Conservation (phyloP, 192 early-diverging fungal species). For the Spizellomyces sp. region DNA sequence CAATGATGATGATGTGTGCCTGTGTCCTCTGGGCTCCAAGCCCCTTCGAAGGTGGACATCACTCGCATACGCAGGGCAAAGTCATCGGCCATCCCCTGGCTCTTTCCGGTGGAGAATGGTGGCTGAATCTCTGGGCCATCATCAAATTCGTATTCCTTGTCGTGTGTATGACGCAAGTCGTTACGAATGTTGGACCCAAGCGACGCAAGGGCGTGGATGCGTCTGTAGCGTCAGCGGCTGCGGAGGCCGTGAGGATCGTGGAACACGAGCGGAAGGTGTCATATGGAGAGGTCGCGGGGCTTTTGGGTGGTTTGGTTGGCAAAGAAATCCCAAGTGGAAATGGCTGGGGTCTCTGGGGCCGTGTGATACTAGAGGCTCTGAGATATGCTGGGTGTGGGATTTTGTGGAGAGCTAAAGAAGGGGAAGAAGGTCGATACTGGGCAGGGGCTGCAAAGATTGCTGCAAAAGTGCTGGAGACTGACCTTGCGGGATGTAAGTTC, state of each 20-base stretch:
- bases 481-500: background rate
- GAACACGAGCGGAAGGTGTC: background rate
- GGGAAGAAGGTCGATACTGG: background rate
- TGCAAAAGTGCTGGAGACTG: background rate
- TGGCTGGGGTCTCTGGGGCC: background rate
- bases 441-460: background rate
- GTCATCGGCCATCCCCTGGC: constrained; percentile 17
- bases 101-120: background rate
- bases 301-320: background rate
- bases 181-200: background rate
- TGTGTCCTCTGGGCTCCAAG: constrained; percentile 40
- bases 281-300: background rate
- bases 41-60: constrained; percentile 35
- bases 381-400: background rate
- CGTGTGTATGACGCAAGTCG: constrained; percentile 7
- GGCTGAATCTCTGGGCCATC: background rate
- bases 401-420: background rate
- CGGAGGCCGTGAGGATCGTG: background rate
- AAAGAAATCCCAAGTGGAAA: background rate
- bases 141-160: constrained; percentile 18
- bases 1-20: constrained; percentile 41
- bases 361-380: background rate
- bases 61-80: constrained; percentile 31
- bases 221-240: background rate
- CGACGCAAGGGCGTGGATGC: background rate